These are phyloP conservation scores for Chenopodium album DNA, from an alignment of 148 eudicot species.

Conservation along the genomic window DNA sequence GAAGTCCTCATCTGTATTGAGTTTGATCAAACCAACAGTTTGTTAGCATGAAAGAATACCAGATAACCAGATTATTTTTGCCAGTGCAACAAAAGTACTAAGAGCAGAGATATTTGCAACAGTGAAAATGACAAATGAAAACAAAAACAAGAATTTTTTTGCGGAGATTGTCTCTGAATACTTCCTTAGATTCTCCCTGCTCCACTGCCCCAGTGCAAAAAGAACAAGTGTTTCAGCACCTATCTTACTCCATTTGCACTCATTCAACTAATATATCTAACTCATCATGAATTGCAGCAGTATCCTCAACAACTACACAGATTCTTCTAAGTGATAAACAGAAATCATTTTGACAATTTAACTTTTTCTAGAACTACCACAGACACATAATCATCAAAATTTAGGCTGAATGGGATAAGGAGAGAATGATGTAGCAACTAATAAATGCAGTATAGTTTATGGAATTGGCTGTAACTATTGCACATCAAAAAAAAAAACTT, in stretches of 20 bases:
- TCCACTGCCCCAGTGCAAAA: background rate
- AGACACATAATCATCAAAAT: background rate
- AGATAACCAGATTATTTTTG: background rate
- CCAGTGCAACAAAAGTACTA: background rate
- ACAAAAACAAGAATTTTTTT: background rate
- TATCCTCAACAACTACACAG: background rate
- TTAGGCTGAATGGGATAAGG: background rate
- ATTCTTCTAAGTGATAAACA: background rate
- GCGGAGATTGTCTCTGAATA: background rate
- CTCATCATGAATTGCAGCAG: background rate
- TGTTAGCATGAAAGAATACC: background rate
- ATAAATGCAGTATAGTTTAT: background rate
- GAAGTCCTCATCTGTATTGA: constrained; percentile 60
- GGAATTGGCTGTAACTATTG: background rate
- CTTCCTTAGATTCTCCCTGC: background rate
- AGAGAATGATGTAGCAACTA: background rate
- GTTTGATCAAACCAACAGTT: background rate
- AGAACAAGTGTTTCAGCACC: background rate
- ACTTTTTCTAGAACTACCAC: background rate
- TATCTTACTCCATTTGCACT: background rate
- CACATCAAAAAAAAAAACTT: background rate
- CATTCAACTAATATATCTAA: background rate
- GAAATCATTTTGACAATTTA: background rate
- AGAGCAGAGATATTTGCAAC: constrained; percentile 2
- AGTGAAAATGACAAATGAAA: background rate